Conservation (phyloP, 352 stramenopile species). For the Globisporangium apiculatum region DNA sequence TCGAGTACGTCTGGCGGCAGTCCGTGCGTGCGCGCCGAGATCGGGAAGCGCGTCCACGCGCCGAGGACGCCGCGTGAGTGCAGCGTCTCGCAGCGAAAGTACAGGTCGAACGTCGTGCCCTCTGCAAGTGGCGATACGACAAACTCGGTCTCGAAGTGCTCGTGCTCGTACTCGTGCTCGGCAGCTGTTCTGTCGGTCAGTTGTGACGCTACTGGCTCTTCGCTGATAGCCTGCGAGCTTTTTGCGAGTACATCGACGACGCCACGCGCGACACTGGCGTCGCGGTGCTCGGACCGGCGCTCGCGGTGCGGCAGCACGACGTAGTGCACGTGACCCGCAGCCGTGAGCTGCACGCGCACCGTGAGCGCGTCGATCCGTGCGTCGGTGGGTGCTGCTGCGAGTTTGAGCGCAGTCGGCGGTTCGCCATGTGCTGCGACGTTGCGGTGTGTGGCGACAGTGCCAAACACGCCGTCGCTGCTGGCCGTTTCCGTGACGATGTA, state of each 20-base stretch:
- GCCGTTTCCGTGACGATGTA: slow-evolving; percentile 67
- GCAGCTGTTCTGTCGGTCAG: neutral
- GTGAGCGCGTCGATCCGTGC: slow-evolving; percentile 62
- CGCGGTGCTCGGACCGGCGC: slow-evolving; percentile 13
- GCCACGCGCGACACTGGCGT: slow-evolving; percentile 10
- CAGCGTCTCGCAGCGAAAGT: slow-evolving; percentile 69
- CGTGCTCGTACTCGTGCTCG: neutral
- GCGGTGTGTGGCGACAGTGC: slow-evolving; percentile 52
- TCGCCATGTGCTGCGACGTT: slow-evolving; percentile 44
- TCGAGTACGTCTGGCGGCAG: slow-evolving; percentile 62
- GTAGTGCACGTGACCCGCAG: slow-evolving; percentile 58
- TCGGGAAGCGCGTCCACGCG: slow-evolving; percentile 36
- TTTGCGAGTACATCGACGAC: slow-evolving; percentile 9
- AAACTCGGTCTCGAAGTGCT: slow-evolving; percentile 17
- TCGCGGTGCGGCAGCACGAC: slow-evolving; percentile 32
- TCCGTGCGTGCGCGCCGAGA: slow-evolving; percentile 51
- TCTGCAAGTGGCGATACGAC: slow-evolving; percentile 41
- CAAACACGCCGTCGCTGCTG: slow-evolving; percentile 62
- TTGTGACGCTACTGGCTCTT: too few species aligned
- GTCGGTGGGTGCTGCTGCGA: slow-evolving; percentile 40
- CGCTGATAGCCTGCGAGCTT: too few species aligned
- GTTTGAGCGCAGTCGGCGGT: slow-evolving; percentile 26
- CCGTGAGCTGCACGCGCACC: slow-evolving; percentile 37
- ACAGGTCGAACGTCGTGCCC: slow-evolving; percentile 63
- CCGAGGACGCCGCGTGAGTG: slow-evolving; percentile 62